Evolutionary conservation across 2,329 filamentous ascomycete species (phyloP), one percentile per base, ranked within the genome.

Genomic region (Pseudonectria buxi): DNA sequence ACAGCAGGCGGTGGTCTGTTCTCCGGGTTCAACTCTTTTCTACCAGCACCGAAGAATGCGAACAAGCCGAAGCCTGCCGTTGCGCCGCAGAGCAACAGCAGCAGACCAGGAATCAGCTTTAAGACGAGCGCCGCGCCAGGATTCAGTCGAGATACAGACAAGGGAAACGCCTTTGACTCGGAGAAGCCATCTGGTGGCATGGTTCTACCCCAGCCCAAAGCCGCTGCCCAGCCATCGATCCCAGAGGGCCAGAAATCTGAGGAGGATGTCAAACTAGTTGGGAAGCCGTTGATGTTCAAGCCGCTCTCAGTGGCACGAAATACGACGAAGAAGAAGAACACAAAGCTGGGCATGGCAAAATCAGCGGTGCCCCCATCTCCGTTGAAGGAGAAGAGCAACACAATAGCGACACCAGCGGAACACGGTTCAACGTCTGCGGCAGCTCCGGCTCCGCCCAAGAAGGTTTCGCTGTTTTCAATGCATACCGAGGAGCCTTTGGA

Each of bases 251-350:
- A 77, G 50, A 77, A 78, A 51, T 61, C 72, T 16, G 72, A 72
- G n/a, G 68, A 74, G 2, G 76, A 82, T 39, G 72, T 83, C 12
- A 82, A 85, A 61, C 62, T 84, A 11, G 74, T 81, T 3, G 85
- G 84, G 14, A 92, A 89, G 49, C 78, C 87, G 10, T 76, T 89
- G 59, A 85, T 87, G 77, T 95, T 96, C 61, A 84, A 81, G 55
- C 90, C 90, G 4, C 67, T 95, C 26, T 95, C 89, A 1, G 88
- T 95, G 11, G 77, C 81, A 12, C 74, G 86, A 42, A 86, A 83
- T 44, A 72, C 79, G 22, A 76, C 74, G 44, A 87, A 84, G 63
- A 86, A 82, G 64, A 81, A 74, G 51, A 65, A 69, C 38, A 57
- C 58, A 26, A 57, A 61, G 15, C 35, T 51, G 4, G 40, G 38